Percentiles rank a stretch among this genome's conserved stretches.
These are phyloP conservation scores for Alternaria sp. DNA, from an alignment of 2,329 filamentous ascomycete species.

Conservation along the genomic window DNA sequence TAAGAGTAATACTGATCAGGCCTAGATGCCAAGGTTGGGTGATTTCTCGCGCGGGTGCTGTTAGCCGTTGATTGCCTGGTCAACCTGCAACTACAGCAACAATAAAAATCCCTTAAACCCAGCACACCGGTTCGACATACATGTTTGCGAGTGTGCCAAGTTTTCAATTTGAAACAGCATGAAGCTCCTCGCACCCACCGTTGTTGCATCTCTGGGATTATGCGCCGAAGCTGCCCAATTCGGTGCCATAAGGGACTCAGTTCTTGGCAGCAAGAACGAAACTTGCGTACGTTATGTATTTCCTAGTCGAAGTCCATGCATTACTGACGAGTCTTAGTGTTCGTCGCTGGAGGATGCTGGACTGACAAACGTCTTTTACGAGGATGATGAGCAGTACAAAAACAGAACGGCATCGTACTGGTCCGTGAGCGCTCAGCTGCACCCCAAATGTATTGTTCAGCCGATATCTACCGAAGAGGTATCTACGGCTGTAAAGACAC, in stretches of 20 bases:
- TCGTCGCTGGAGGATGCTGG: conserved; percentile 28
- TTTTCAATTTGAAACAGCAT: conserved; percentile 15
- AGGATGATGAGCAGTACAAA: conserved; percentile 25
- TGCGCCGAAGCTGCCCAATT: conserved; percentile 6
- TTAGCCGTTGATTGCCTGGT: background rate
- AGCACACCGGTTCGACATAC: conserved; percentile 8
- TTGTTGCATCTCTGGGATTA: conserved; percentile 12
- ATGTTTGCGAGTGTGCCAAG: conserved; percentile 17
- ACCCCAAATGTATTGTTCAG: conserved; percentile 44
- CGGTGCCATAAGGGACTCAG: background rate
- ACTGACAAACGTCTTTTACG: conserved; percentile 26
- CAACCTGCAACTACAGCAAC: background rate
- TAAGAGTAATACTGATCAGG: background rate
- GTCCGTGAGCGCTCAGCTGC: conserved; percentile 38
- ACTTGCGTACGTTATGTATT: conserved; percentile 16
- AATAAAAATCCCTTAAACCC: conserved; percentile 11
- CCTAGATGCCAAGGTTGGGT: background rate
- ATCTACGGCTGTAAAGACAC: conserved; percentile 20
- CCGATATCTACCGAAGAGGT: conserved; percentile 42
- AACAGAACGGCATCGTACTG: conserved; percentile 35
- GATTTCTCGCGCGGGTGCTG: background rate
- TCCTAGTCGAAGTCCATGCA: conserved; percentile 9
- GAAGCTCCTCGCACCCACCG: conserved; percentile 14
- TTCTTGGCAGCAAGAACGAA: conserved; percentile 6
- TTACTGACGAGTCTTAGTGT: conserved; percentile 28